phyloP scores from a whole-genome alignment of 2,329 filamentous ascomycete genomes.

The Teratosphaeria pseudoeucalypti region DNA sequence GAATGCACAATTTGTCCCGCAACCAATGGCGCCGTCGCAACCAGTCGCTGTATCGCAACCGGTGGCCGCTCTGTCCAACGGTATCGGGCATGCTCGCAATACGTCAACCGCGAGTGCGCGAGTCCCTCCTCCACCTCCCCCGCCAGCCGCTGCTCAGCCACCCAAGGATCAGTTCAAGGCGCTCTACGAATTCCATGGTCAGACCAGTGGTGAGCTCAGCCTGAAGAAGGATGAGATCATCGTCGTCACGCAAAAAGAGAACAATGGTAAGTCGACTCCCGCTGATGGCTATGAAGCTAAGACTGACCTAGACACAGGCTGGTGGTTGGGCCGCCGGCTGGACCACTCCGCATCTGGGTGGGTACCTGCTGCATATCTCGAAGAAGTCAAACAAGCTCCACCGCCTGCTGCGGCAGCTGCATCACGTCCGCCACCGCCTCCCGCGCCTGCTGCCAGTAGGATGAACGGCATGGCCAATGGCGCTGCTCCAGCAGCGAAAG shows the following conservation, averaged over 20 bases:
- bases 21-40: slow-evolving; percentile 22
- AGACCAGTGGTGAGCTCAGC: slow-evolving; percentile 74
- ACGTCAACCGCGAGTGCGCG: slow-evolving; percentile 33
- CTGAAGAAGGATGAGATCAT: slow-evolving; percentile 72
- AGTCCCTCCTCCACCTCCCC: slow-evolving; percentile 45
- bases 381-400: slow-evolving; percentile 56
- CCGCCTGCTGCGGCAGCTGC: slow-evolving; percentile 46
- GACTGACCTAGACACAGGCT: slow-evolving; percentile 47
- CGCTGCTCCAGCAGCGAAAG: slow-evolving; percentile 33
- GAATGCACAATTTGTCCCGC: slow-evolving; percentile 19
- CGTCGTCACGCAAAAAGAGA: slow-evolving; percentile 86
- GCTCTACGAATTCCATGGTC: slow-evolving; percentile 81
- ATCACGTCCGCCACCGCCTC: slow-evolving; percentile 49
- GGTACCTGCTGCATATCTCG: slow-evolving; percentile 88
- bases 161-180: slow-evolving; percentile 73
- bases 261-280: slow-evolving; percentile 59
- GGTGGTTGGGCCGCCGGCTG: slow-evolving; percentile 82
- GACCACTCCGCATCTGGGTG: slow-evolving; percentile 68
- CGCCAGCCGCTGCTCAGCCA: slow-evolving; percentile 52
- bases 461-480: slow-evolving; percentile 26
- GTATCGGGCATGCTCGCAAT: slow-evolving; percentile 31
- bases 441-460: slow-evolving; percentile 34
- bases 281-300: neutral
- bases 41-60: slow-evolving; percentile 10
- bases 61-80: slow-evolving; percentile 36